Evolutionary conservation across 495 filamentous ascomycete genomes (phyloP), one percentile per base, ranked within the genome.

Genomic region (Aspergillus bridgeri): DNA sequence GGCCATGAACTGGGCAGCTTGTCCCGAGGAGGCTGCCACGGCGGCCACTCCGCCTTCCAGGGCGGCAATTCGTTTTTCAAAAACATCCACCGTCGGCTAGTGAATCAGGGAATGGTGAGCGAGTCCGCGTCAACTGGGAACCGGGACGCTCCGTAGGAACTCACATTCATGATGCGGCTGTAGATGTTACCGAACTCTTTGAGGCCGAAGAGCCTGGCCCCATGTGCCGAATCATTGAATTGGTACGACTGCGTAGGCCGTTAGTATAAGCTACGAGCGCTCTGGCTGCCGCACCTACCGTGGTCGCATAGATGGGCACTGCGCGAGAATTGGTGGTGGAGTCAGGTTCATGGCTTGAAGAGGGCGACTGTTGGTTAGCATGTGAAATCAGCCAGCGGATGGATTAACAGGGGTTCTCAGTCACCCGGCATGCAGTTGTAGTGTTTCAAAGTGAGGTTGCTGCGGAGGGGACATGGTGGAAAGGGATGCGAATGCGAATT

Each of bases 101-200:
- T 51, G 13, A 13, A 9, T n/a, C 17, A 21, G 22, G 42, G 9
- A 6, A 29, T 22, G 3, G 42, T 51, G 33, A 54, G 23, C 9
- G 15, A 24, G 5, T 49, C 15, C n/a, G n/a, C 22, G 17, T 38
- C 24, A 18, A 42, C 18, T 5, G 21, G 0, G 22, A 22, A 38
- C 3, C 0, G 33, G n/a, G 46, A 24, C 15, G n/a, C 7, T 7
- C 17, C 19, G 2, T 15, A 22, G 15, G 38, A 57, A 64, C 73
- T 52, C 70, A 85, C 83, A 72, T 98, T 98, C 91, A 95, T 96
- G 64, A 98, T 94, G 56, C 94, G 88, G 66, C 87, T 91, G 81
- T 98, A 98, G 76, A 98, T 97, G 75, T 98, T 97, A 70, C 93
- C 95, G 70, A 95, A 93, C 72, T 97, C 93, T 71, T 97, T 96